Percentiles rank a stretch among this genome's conserved stretches.
Conservation (phyloP, 2,329 filamentous ascomycete species). For the Aurifilum marmelostoma region DNA sequence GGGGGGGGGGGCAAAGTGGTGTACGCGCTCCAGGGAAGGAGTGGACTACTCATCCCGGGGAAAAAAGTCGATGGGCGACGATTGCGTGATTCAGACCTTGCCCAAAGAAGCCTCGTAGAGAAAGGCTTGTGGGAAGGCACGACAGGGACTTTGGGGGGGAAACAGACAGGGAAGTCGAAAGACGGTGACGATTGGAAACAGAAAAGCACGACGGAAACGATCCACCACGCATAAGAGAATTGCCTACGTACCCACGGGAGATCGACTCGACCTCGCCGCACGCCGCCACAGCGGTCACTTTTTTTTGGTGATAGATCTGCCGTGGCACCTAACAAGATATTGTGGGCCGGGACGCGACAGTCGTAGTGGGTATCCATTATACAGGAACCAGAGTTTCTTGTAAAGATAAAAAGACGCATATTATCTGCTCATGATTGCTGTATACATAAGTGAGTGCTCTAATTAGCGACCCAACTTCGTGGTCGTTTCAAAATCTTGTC, state of each 20-base stretch:
- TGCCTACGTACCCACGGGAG: slow-evolving; percentile 1
- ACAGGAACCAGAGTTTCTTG: neutral
- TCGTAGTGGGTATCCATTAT: neutral
- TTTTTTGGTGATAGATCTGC: neutral
- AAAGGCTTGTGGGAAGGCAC: slow-evolving; percentile 3
- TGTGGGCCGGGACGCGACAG: neutral
- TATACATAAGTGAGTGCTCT: no score
- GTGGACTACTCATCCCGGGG: slow-evolving; percentile 14
- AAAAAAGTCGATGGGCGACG: slow-evolving; percentile 5
- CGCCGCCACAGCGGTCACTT: neutral
- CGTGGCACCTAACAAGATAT: neutral
- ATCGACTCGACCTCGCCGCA: slow-evolving; percentile 11
- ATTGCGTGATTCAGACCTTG: slow-evolving; percentile 22
- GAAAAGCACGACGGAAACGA: slow-evolving; percentile 1
- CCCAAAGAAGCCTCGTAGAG: slow-evolving; percentile 10
- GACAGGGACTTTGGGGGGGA: slow-evolving; percentile 15
- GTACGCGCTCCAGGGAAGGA: slow-evolving; percentile 5
- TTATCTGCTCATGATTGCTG: neutral
- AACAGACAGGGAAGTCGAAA: neutral
- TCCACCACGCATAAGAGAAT: slow-evolving; percentile 1
- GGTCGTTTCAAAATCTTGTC: neutral
- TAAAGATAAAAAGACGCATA: neutral
- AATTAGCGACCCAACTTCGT: neutral
- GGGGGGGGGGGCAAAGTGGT: slow-evolving; percentile 2
- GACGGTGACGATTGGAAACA: slow-evolving; percentile 3